phyloP scores from a whole-genome alignment of 371 early-diverging fungal species.

The Batkoa obscura region DNA sequence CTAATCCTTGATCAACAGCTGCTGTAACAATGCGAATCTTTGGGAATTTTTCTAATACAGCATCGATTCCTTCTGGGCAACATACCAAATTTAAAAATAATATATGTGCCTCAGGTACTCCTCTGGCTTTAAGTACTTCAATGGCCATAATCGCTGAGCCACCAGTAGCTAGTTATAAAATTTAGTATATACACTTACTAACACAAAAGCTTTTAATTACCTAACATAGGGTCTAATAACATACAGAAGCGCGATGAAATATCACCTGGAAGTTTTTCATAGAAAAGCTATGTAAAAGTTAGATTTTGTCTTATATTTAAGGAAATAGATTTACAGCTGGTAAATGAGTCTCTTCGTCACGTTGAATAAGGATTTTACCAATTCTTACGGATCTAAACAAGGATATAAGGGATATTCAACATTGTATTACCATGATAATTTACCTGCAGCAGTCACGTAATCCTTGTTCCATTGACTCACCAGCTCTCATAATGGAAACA shows the following conservation, averaged over 20 bases:
- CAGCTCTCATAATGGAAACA: conserved; percentile 88
- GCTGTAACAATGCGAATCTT: conserved; percentile 68
- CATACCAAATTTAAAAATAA: conserved; percentile 67
- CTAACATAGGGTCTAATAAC: conserved; percentile 85
- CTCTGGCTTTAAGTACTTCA: conserved; percentile 62
- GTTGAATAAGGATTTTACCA: conserved; percentile 86
- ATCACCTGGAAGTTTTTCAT: conserved; percentile 78
- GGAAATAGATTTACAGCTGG: conserved; percentile 35
- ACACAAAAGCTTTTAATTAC: conserved; percentile 15
- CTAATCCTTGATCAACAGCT: conserved; percentile 63
- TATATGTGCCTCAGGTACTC: conserved; percentile 69
- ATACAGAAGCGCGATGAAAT: conserved; percentile 64
- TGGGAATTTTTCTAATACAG: conserved; percentile 51
- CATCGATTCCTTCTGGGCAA: conserved; percentile 62
- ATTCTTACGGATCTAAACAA: conserved; percentile 60
- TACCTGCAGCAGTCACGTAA: conserved; percentile 70
- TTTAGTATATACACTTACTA: background rate
- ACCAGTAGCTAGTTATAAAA: conserved; percentile 54
- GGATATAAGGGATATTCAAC: background rate
- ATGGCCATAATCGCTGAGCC: conserved; percentile 83
- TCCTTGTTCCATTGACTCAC: conserved; percentile 86
- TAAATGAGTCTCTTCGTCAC: conserved; percentile 80
- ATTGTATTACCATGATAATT: background rate
- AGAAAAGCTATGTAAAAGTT: conserved; percentile 41
- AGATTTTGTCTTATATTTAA: background rate